Conservation (phyloP, 1,139 yeast species). For the Protomyces macrosporus region DNA sequence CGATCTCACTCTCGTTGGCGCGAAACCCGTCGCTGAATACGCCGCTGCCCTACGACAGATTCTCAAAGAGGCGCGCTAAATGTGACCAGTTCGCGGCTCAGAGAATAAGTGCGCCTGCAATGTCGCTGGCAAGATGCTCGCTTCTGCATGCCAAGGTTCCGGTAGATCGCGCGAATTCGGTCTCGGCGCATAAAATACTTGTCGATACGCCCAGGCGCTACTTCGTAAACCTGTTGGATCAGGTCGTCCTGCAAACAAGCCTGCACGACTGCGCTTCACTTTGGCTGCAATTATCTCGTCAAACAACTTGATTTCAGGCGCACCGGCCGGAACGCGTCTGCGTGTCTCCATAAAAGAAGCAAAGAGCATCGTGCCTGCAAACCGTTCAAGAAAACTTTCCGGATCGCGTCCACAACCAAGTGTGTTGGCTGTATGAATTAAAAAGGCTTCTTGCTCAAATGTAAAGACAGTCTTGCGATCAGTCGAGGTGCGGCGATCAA, state of each 20-base stretch:
- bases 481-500: not conserved
- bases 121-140: not conserved
- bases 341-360: slow-evolving; percentile 30
- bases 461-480: slow-evolving; percentile 1
- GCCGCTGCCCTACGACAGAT: slow-evolving; percentile 8
- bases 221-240: not conserved
- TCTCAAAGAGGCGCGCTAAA: slow-evolving; percentile 2
- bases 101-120: not conserved
- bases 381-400: slow-evolving; percentile 27
- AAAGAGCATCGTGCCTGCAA: slow-evolving; percentile 30
- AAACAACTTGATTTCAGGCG: slow-evolving; percentile 10
- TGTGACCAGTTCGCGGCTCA: not conserved
- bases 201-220: not conserved
- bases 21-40: slow-evolving; percentile 10
- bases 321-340: not conserved
- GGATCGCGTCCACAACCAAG: slow-evolving; percentile 12
- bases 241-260: not conserved
- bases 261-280: slow-evolving; percentile 1
- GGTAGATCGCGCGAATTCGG: not conserved
- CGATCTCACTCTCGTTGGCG: slow-evolving; percentile 19
- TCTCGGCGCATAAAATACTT: not conserved
- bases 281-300: slow-evolving; percentile 12
- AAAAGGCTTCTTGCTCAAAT: slow-evolving; percentile 25
- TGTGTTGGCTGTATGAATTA: slow-evolving; percentile 17
- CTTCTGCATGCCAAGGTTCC: not conserved